A percentile compares a stretch with the other conserved stretches of the same genome.
These are phyloP conservation scores for Coccomyxa sp. DNA, from an alignment of 139 green algal genomes.

Conservation along the genomic window DNA sequence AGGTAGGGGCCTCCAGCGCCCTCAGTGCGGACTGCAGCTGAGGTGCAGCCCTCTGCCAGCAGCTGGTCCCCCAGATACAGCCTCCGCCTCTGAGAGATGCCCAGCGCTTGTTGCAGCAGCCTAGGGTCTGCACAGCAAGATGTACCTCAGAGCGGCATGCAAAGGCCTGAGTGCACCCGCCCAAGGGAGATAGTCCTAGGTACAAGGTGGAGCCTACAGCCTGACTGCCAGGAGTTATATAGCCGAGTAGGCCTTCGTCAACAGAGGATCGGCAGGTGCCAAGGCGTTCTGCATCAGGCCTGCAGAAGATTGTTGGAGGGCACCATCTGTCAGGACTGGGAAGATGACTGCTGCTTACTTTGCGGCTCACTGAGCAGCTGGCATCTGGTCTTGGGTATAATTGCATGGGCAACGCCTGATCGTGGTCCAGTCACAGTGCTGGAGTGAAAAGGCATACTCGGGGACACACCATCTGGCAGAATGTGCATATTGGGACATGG, in stretches of 20 bases:
- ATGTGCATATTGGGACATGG: no score
- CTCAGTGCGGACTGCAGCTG: constrained; percentile 37
- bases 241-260: neutral
- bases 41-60: constrained; percentile 43
- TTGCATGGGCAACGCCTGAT: no score
- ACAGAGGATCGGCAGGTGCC: neutral
- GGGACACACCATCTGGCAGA: no score
- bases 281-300: neutral
- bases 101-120: constrained; percentile 38
- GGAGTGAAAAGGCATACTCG: no score
- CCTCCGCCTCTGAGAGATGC: constrained; percentile 42
- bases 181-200: neutral
- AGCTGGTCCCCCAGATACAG: constrained; percentile 51
- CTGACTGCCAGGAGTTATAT: neutral
- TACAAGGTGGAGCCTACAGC: neutral
- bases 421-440: no score
- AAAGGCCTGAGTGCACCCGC: neutral
- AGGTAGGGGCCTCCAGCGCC: constrained; percentile 68
- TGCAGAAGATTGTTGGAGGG: neutral
- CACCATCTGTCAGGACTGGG: no score
- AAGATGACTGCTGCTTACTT: no score
- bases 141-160: neutral
- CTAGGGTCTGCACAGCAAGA: neutral
- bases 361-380: no score
- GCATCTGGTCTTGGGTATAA: no score